These are phyloP conservation scores for Mycena rebaudengoi DNA, from an alignment of 768 basidiomycete species.

Conservation along the genomic window DNA sequence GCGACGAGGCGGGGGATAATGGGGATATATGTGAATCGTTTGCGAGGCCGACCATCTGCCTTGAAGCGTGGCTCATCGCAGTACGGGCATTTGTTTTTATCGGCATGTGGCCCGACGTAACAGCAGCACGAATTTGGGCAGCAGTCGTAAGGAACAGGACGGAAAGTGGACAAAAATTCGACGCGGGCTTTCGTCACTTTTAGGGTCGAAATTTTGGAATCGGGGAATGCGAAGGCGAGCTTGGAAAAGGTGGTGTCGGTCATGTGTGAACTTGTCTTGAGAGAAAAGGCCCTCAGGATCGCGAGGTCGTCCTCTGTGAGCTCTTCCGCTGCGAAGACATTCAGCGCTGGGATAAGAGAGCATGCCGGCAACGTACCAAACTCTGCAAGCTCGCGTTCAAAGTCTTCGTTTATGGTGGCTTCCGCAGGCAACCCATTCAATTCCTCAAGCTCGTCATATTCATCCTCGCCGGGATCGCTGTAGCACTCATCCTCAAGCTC, in stretches of 20 bases:
- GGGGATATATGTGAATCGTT: constrained; percentile 40
- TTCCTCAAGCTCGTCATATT: too few relatives aligned
- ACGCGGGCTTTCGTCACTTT: constrained; percentile 32
- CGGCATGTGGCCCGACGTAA: constrained; percentile 32
- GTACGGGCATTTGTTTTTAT: constrained; percentile 32
- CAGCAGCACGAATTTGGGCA: constrained; percentile 42
- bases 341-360: too few relatives aligned
- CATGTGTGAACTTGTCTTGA: too few relatives aligned
- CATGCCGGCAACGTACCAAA: too few relatives aligned
- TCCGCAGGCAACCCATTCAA: too few relatives aligned
- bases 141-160: constrained; percentile 36
- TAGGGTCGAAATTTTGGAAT: constrained; percentile 17
- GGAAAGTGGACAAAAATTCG: constrained; percentile 28
- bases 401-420: too few relatives aligned
- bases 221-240: constrained; percentile 34
- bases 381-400: too few relatives aligned
- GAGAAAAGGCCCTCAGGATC: too few relatives aligned
- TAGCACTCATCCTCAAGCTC: too few relatives aligned
- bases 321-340: too few relatives aligned
- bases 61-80: constrained; percentile 36
- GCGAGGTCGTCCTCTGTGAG: too few relatives aligned
- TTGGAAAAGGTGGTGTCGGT: constrained; percentile 35
- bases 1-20: constrained; percentile 40
- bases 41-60: constrained; percentile 25
- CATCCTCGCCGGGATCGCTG: too few relatives aligned